These are phyloP conservation scores for Sisymbrium altissimum DNA, from an alignment of 345 rosid species.

Conservation along the genomic window DNA sequence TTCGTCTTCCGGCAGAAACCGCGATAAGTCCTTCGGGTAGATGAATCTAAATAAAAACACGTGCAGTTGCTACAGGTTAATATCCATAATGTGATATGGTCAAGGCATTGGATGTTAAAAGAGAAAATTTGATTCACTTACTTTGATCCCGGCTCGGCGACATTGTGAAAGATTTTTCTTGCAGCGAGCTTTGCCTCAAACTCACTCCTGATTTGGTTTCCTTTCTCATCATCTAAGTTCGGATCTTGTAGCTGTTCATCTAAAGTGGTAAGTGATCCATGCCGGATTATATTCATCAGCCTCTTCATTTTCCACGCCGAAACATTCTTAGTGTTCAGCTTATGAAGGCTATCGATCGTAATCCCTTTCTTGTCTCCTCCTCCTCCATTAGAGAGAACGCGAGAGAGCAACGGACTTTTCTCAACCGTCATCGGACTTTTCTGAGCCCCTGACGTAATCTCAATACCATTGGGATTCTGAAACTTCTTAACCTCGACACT, in stretches of 20 bases:
- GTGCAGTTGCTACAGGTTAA: neutral
- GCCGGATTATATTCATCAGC: slow-evolving; percentile 54
- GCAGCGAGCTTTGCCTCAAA: slow-evolving; percentile 48
- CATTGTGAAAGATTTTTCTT: slow-evolving; percentile 50
- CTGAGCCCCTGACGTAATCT: slow-evolving; percentile 22
- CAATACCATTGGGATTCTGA: slow-evolving; percentile 33
- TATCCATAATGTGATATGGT: neutral
- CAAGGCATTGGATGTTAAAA: neutral
- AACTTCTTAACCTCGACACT: slow-evolving; percentile 42
- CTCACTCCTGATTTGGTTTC: slow-evolving; percentile 54
- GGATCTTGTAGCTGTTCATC: slow-evolving; percentile 57
- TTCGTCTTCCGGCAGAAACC: slow-evolving; percentile 70
- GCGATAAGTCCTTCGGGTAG: slow-evolving; percentile 56
- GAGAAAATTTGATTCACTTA: neutral
- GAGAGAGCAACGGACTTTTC: slow-evolving; percentile 41
- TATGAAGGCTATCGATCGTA: slow-evolving; percentile 47
- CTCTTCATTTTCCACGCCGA: slow-evolving; percentile 83
- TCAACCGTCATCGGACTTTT: slow-evolving; percentile 28
- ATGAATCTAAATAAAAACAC: slow-evolving; percentile 47
- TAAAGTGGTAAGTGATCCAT: slow-evolving; percentile 55
- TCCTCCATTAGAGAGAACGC: slow-evolving; percentile 34
- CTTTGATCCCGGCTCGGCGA: slow-evolving; percentile 46
- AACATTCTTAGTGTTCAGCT: slow-evolving; percentile 53
- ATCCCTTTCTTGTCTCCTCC: slow-evolving; percentile 43
- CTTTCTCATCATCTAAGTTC: slow-evolving; percentile 41